Evolutionary conservation across 192 early-diverging fungal species (phyloP), one percentile per base, ranked within the genome.

Genomic region (Coemansia sp.): DNA sequence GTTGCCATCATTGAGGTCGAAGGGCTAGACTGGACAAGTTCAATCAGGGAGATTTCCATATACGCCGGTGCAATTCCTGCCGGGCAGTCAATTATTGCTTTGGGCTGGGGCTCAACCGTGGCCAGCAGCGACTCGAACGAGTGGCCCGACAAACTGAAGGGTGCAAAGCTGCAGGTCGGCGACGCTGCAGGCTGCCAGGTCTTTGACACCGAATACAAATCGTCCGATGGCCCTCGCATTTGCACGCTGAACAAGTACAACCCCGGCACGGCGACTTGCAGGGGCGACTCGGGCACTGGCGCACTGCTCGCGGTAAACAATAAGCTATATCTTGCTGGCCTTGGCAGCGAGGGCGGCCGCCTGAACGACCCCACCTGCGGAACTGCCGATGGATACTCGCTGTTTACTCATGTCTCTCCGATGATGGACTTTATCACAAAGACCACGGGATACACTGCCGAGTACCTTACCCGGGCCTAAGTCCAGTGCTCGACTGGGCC

Each of bases 341-440:
- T 57, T 34, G 54, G 46, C 15, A 57, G 53, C 27, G 38, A 54
- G 21, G 41, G 50, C 7, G 29, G 38, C 11, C 33, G 32, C 31
- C 17, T 41, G 5, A 40, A 42, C 2, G 33, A 40, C 6, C 27
- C 48, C 10, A 41, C n/a, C 14, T 64, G 62, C 30, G 62, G 54
- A 25, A 34, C 40, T 35, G 17, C 27, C 4, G 30, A 57, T 6
- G 45, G 53, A 22, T 48, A 48, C 30, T 41, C 53, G 31, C 34
- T 64, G 17, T 64, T 64, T 51, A 33, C 50, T 9, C 62, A 57
- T 7, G 27, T 51, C n/a, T n/a, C n/a, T n/a, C n/a, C n/a, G n/a
- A n/a, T n/a, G n/a, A n/a, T n/a, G 34, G 10, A 35, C 34, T 14
- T 2, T 14, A 31, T 31, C 30, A 8, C 30, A 31, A 6, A 35